These are phyloP conservation scores for Ophiostoma quercus DNA, from an alignment of 2,329 filamentous ascomycete species.

Conservation along the genomic window DNA sequence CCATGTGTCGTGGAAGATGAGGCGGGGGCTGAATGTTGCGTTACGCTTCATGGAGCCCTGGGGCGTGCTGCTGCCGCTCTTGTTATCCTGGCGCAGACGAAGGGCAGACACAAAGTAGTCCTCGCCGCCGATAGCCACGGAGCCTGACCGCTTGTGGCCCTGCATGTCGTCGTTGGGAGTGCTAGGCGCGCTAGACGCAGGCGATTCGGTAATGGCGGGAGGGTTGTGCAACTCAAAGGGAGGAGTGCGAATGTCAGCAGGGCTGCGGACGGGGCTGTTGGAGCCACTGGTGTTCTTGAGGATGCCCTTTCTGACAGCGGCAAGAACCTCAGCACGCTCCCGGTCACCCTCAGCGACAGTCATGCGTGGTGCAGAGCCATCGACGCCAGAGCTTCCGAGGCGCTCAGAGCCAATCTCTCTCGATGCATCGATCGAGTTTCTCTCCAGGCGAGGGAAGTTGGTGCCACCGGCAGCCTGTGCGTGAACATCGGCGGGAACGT, in stretches of 20 bases:
- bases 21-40: conserved; percentile 80
- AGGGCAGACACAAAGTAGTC: conserved; percentile 84
- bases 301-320: conserved; percentile 91
- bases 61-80: conserved; percentile 76
- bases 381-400: conserved; percentile 52
- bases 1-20: conserved; percentile 96
- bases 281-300: conserved; percentile 72
- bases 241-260: conserved; percentile 50
- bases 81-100: conserved; percentile 67
- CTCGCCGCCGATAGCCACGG: conserved; percentile 69
- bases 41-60: conserved; percentile 58
- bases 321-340: conserved; percentile 85
- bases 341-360: conserved; percentile 88
- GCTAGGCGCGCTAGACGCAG: conserved; percentile 78
- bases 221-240: conserved; percentile 57
- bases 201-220: conserved; percentile 66
- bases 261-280: conserved; percentile 61
- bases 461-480: conserved; percentile 66
- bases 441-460: conserved; percentile 77
- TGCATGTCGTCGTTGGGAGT: conserved; percentile 76
- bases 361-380: conserved; percentile 63
- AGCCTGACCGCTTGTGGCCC: conserved; percentile 61
- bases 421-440: conserved; percentile 69
- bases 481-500: conserved; percentile 65
- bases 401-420: conserved; percentile 48